phyloP scores from a whole-genome alignment of 257 asterid genomes.

The Fraxinus anomala region DNA sequence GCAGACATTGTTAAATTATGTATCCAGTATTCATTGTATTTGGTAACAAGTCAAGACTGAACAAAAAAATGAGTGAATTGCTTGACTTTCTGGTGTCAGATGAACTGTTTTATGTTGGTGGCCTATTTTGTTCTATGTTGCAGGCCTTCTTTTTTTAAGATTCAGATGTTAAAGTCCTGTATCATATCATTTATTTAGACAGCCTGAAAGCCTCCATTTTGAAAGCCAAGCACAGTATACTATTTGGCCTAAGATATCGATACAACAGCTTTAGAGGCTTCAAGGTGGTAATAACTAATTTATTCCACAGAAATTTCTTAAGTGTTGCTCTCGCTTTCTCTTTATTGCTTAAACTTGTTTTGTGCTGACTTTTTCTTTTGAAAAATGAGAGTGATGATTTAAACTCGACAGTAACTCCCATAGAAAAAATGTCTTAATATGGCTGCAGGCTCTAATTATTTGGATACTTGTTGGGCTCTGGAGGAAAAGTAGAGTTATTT shows the following conservation, averaged over 20 bases:
- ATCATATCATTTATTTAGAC: conserved; percentile 14
- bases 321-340: not conserved
- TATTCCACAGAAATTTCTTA: not conserved
- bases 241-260: conserved; percentile 28
- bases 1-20: not conserved
- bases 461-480: conserved; percentile 5
- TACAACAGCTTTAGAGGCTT: conserved; percentile 14
- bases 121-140: conserved; percentile 15
- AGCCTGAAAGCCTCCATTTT: conserved; percentile 3
- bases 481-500: not conserved
- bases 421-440: conserved; percentile 6
- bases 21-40: not conserved
- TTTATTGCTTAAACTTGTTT: not conserved
- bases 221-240: conserved; percentile 28
- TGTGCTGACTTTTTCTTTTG: not conserved
- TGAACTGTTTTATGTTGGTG: not conserved
- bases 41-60: not conserved
- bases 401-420: conserved; percentile 10
- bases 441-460: conserved; percentile 25
- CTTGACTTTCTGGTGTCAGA: not conserved
- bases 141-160: conserved; percentile 30
- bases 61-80: not conserved
- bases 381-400: conserved; percentile 4
- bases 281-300: conserved; percentile 21
- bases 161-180: conserved; percentile 12